phyloP scores from a whole-genome alignment of 257 asterid genomes.

The Coffea eugenioides region DNA sequence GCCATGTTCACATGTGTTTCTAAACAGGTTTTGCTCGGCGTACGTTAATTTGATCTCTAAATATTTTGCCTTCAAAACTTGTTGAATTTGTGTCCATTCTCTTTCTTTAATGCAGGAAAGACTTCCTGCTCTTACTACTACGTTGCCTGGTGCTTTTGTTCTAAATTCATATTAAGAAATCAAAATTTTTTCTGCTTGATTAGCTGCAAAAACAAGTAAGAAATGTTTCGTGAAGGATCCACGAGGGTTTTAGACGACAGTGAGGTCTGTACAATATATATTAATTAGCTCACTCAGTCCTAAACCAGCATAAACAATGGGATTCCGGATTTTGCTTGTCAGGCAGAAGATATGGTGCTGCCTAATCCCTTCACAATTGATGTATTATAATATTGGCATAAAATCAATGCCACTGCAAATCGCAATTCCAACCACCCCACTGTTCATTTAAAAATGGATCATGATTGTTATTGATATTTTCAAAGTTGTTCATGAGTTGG shows the following conservation, averaged over 20 bases:
- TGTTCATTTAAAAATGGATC: neutral
- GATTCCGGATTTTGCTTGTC: slow-evolving; percentile 6
- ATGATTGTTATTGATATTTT: neutral
- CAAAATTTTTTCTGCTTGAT: no score
- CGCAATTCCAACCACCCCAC: slow-evolving; percentile 6
- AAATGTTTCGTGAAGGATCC: neutral
- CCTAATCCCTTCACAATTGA: slow-evolving; percentile 1
- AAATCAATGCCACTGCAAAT: neutral
- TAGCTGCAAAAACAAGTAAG: neutral
- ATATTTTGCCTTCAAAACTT: no score
- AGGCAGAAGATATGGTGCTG: slow-evolving; percentile 10
- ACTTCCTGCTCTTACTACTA: no score
- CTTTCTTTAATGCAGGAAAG: no score
- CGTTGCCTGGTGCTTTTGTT: no score
- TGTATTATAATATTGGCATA: neutral
- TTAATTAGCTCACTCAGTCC: neutral
- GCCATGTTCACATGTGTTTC: no score
- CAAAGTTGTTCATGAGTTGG: no score
- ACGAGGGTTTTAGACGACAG: neutral
- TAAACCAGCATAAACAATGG: neutral
- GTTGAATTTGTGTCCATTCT: no score
- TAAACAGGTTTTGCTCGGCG: no score
- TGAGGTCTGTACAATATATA: neutral
- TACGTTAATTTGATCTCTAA: no score
- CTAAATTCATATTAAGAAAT: no score